Evolutionary conservation across 129 eudicot genomes (phyloP).

Genomic region (Flaveria sonorensis): DNA sequence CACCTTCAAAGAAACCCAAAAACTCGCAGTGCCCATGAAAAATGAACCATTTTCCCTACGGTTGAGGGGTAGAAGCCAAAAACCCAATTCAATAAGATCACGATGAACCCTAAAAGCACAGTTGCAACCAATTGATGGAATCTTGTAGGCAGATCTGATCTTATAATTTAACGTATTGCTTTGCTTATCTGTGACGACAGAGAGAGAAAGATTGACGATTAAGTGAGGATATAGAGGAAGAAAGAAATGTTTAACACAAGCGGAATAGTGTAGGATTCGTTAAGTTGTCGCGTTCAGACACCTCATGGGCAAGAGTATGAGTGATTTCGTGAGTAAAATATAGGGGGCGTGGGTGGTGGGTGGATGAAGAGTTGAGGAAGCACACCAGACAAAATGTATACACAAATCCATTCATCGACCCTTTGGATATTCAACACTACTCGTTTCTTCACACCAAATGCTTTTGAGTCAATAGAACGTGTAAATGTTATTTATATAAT

Average conservation of each 20-base stretch:
- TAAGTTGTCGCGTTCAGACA: conserved; percentile 45
- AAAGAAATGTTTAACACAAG: conserved; percentile 31
- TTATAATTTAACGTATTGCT: conserved; percentile 31
- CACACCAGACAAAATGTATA: conserved; percentile 29
- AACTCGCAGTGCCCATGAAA: neutral
- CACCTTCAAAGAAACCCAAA: neutral
- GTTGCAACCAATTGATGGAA: conserved; percentile 25
- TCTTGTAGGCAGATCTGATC: conserved; percentile 36
- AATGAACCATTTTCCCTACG: neutral
- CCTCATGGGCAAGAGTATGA: neutral
- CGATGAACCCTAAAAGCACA: conserved; percentile 26
- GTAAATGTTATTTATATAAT: too few relatives aligned
- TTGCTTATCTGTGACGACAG: conserved; percentile 15
- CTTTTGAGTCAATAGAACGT: neutral
- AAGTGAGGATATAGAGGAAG: neutral
- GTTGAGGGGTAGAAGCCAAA: conserved; percentile 12
- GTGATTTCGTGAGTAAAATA: conserved; percentile 16
- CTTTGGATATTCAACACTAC: neutral
- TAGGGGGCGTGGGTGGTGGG: conserved; percentile 7
- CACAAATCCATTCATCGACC: conserved; percentile 9
- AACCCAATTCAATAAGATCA: conserved; percentile 3
- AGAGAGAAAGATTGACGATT: neutral
- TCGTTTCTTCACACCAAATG: neutral
- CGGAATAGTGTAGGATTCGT: conserved; percentile 39
- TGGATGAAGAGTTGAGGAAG: conserved; percentile 14